Conservation (phyloP, 257 asterid genomes). For the Henckelia pumila region DNA sequence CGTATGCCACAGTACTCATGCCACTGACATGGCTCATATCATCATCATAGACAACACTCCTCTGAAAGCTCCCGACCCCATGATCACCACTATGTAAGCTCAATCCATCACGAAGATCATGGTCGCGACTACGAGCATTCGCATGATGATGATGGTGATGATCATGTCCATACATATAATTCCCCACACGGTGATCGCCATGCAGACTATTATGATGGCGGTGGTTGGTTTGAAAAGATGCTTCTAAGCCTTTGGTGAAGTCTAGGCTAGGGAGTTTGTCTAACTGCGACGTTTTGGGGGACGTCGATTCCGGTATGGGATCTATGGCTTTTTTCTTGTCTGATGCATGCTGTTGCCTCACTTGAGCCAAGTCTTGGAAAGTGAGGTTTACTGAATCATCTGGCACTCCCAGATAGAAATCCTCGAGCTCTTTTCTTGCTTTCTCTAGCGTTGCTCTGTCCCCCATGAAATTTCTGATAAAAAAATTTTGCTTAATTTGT, state of each 20-base stretch:
- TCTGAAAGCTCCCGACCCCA: conserved; percentile 25
- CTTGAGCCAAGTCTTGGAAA: conserved; percentile 64
- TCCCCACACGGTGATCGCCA: conserved; percentile 15
- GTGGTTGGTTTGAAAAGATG: conserved; percentile 25
- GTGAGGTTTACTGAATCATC: conserved; percentile 89
- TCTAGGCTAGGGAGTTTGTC: conserved; percentile 68
- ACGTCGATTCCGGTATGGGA: conserved; percentile 21
- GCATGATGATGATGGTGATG: conserved; percentile 2
- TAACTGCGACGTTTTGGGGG: conserved; percentile 24
- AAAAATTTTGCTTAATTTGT: not conserved
- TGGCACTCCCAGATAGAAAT: conserved; percentile 62
- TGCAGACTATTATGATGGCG: conserved; percentile 16
- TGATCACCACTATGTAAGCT: conserved; percentile 24
- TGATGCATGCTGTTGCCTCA: conserved; percentile 29
- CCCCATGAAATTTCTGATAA: conserved; percentile 44
- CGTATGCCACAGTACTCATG: conserved; percentile 32
- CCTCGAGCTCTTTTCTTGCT: conserved; percentile 68
- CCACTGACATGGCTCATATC: conserved; percentile 52
- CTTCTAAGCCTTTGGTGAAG: conserved; percentile 51
- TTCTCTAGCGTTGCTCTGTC: conserved; percentile 40
- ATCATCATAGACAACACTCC: conserved; percentile 45
- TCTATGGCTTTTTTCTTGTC: conserved; percentile 30
- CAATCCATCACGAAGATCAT: conserved; percentile 18
- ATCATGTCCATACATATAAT: conserved; percentile 9
- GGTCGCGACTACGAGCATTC: not conserved